Conservation (phyloP, 805 yeast genomes). For the Alloascoidea africana region DNA sequence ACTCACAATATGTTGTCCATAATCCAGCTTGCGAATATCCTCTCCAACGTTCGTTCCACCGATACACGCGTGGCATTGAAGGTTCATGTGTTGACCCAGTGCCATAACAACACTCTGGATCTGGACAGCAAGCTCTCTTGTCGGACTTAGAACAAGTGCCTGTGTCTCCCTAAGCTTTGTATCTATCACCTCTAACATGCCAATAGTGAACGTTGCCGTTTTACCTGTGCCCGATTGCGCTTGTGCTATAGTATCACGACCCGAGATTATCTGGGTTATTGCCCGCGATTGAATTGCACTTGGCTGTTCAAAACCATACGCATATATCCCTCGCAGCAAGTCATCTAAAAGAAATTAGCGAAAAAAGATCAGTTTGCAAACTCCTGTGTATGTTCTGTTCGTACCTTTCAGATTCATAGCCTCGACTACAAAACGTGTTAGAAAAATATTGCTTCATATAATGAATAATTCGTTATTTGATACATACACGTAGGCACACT, state of each 20-base stretch:
- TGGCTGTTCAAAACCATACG: slow-evolving; percentile 71
- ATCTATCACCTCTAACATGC: slow-evolving; percentile 45
- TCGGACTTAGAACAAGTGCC: slow-evolving; percentile 91
- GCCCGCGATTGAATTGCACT: slow-evolving; percentile 77
- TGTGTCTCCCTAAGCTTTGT: slow-evolving; percentile 60
- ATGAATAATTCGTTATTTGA: neutral
- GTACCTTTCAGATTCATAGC: slow-evolving; percentile 12
- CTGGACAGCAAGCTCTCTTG: slow-evolving; percentile 94
- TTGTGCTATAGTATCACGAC: slow-evolving; percentile 65
- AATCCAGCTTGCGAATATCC: slow-evolving; percentile 70
- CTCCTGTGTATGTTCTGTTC: slow-evolving; percentile 4
- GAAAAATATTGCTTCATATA: slow-evolving; percentile 2
- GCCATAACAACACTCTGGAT: slow-evolving; percentile 87
- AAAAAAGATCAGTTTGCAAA: neutral
- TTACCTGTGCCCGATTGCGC: slow-evolving; percentile 88
- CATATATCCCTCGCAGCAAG: slow-evolving; percentile 46
- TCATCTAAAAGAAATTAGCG: slow-evolving; percentile 10
- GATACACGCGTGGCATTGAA: slow-evolving; percentile 89
- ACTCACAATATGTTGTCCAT: slow-evolving; percentile 85
- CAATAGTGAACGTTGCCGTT: slow-evolving; percentile 79
- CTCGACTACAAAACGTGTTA: slow-evolving; percentile 8
- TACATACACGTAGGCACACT: slow-evolving; percentile 10
- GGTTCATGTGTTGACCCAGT: slow-evolving; percentile 80
- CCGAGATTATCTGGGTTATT: slow-evolving; percentile 61
- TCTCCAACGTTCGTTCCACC: slow-evolving; percentile 91